Percentiles rank a stretch among this genome's conserved stretches.
phyloP scores from a whole-genome alignment of 2,329 filamentous ascomycete genomes.

The Botrytis sinoallii region DNA sequence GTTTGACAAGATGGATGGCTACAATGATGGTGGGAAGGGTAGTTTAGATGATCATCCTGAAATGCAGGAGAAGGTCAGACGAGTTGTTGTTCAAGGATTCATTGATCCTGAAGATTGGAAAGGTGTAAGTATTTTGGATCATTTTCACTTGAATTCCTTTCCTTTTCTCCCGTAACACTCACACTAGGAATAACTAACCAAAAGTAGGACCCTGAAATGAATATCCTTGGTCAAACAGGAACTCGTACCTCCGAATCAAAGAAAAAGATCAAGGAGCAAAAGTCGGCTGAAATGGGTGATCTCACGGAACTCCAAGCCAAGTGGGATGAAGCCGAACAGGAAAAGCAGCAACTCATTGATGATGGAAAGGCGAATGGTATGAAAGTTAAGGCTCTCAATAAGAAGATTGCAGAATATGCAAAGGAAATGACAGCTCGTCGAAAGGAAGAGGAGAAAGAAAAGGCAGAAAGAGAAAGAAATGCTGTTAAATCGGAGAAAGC shows the following conservation, averaged over 20 bases:
- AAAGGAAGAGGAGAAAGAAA: slow-evolving; percentile 8
- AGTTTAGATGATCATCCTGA: slow-evolving; percentile 48
- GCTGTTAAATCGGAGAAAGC: slow-evolving; percentile 7
- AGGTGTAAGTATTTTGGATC: slow-evolving; percentile 58
- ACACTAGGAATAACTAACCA: neutral
- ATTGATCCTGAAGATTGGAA: slow-evolving; percentile 86
- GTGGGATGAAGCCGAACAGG: slow-evolving; percentile 16
- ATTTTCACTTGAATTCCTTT: neutral
- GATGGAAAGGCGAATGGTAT: slow-evolving; percentile 19
- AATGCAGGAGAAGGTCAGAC: slow-evolving; percentile 68
- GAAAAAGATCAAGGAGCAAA: slow-evolving; percentile 28
- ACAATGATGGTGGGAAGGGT: slow-evolving; percentile 77
- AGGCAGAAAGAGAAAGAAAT: neutral
- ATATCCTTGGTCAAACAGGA: slow-evolving; percentile 35
- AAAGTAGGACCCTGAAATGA: slow-evolving; percentile 38
- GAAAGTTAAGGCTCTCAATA: slow-evolving; percentile 38
- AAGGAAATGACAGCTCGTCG: neutral
- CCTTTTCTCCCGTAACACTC: neutral
- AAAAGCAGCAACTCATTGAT: neutral
- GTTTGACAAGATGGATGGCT: slow-evolving; percentile 48
- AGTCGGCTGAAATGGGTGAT: slow-evolving; percentile 21
- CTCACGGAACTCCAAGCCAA: slow-evolving; percentile 24
- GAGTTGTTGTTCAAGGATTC: slow-evolving; percentile 71
- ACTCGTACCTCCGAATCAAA: slow-evolving; percentile 28
- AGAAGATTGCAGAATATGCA: slow-evolving; percentile 3